phyloP scores from a whole-genome alignment of 2,329 filamentous ascomycete species.

The Bertia moriformis region DNA sequence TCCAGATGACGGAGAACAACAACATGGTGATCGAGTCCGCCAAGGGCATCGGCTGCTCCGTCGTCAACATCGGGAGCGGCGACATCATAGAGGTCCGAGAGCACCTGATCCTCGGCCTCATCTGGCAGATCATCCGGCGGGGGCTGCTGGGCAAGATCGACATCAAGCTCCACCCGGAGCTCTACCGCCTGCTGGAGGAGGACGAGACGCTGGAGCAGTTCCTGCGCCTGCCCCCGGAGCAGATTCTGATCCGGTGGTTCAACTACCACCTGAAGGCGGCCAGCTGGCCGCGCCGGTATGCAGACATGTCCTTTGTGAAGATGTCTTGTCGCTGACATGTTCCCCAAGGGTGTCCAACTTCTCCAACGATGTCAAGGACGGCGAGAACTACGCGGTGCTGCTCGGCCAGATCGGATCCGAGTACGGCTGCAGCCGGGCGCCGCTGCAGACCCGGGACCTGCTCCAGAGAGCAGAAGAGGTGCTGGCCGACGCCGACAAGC shows the following conservation, averaged over 20 bases:
- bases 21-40: slow-evolving; percentile 99
- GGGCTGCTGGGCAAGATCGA: slow-evolving; percentile 95
- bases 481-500: slow-evolving; percentile 76
- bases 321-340: slow-evolving; percentile 3
- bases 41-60: slow-evolving; percentile 96
- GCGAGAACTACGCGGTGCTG: slow-evolving; percentile 91
- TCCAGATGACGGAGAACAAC: slow-evolving; percentile 99
- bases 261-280: slow-evolving; percentile 98
- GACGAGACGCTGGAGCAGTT: slow-evolving; percentile 98
- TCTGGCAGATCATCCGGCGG: slow-evolving; percentile 95
- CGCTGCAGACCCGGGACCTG: slow-evolving; percentile 74
- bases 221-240: slow-evolving; percentile 82
- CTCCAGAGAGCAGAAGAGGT: slow-evolving; percentile 84
- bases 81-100: slow-evolving; percentile 97
- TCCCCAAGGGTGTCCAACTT: slow-evolving; percentile 75
- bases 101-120: slow-evolving; percentile 87
- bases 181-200: slow-evolving; percentile 85
- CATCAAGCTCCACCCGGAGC: slow-evolving; percentile 93
- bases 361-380: slow-evolving; percentile 88
- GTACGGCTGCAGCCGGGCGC: slow-evolving; percentile 59
- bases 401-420: slow-evolving; percentile 85
- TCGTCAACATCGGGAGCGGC: slow-evolving; percentile 93
- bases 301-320: too few relatives aligned
- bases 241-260: slow-evolving; percentile 95
- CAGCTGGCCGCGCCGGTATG: slow-evolving; percentile 66